Conservation (phyloP, 2,329 filamentous ascomycete species). For the Fusarium gaditjirri region DNA sequence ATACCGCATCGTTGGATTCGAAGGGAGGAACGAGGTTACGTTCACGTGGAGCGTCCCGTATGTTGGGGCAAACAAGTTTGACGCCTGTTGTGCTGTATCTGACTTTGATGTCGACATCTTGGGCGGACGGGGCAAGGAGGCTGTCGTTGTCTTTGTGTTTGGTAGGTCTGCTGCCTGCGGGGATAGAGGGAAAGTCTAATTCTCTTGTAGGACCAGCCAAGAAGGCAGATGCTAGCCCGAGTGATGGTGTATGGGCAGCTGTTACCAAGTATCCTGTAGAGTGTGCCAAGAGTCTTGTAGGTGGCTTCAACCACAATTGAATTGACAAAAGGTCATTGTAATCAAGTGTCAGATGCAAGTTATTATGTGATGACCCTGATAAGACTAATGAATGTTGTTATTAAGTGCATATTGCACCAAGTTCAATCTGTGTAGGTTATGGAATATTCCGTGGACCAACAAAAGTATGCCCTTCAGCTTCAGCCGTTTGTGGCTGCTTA, state of each 20-base stretch:
- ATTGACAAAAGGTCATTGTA: too few relatives aligned
- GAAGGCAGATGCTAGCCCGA: background rate
- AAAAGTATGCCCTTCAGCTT: background rate
- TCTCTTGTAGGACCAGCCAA: background rate
- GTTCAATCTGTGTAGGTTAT: background rate
- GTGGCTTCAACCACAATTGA: background rate
- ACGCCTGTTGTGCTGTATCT: background rate
- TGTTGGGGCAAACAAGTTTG: slow-evolving; percentile 10
- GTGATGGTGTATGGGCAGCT: background rate
- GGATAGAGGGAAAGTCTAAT: background rate
- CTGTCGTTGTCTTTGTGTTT: slow-evolving; percentile 14
- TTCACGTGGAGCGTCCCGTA: slow-evolving; percentile 10
- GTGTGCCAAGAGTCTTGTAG: background rate
- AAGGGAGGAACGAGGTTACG: background rate
- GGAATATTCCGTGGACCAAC: background rate
- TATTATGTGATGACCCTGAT: rapidly evolving
- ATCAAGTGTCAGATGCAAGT: rapidly evolving
- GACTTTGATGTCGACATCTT: background rate
- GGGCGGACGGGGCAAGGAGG: slow-evolving; percentile 2
- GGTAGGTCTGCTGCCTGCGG: background rate
- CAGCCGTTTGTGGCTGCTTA: background rate
- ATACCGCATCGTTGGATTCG: background rate
- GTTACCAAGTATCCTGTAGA: background rate
- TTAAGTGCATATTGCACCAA: rapidly evolving
- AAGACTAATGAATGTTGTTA: rapidly evolving